A percentile compares a stretch with the other conserved stretches of the same genome.
Evolutionary conservation across 352 stramenopile genomes (phyloP).

Genomic region (Saprolegnia diclina): DNA sequence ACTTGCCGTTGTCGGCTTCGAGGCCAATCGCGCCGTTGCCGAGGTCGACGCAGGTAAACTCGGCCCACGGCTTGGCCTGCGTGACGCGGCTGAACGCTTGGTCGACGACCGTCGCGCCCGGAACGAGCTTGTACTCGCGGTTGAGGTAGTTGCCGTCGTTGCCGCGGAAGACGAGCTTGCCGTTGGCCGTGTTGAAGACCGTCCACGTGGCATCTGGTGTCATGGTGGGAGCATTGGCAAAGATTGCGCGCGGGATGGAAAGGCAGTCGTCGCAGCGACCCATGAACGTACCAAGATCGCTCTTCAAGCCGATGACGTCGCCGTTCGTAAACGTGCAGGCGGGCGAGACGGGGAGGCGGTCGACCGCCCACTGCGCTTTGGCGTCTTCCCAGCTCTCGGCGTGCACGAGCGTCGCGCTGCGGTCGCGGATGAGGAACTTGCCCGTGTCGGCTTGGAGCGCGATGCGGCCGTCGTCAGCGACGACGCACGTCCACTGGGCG

Average conservation of each 20-base stretch:
- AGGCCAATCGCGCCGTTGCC: not conserved
- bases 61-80: not conserved
- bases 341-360: not conserved
- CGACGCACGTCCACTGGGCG: constrained; percentile 13
- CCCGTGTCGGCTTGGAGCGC: constrained; percentile 13
- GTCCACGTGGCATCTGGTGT: not conserved
- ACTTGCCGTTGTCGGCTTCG: not conserved
- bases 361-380: not conserved
- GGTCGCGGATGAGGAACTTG: constrained; percentile 3
- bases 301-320: not conserved
- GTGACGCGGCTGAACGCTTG: not conserved
- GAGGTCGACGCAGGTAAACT: not conserved
- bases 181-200: not conserved
- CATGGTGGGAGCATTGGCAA: not conserved
- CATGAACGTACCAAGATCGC: not conserved
- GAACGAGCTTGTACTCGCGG: not conserved
- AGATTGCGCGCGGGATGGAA: not conserved
- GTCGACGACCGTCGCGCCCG: not conserved
- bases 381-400: not conserved
- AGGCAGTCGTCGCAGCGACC: not conserved
- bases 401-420: not conserved
- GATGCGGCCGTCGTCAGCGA: constrained; percentile 2
- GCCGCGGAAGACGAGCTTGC: not conserved
- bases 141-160: not conserved
- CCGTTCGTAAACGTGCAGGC: not conserved